Base-by-base conservation (phyloP, 164 flowering plant species). In the Macadamia tetraphylla region DNA sequence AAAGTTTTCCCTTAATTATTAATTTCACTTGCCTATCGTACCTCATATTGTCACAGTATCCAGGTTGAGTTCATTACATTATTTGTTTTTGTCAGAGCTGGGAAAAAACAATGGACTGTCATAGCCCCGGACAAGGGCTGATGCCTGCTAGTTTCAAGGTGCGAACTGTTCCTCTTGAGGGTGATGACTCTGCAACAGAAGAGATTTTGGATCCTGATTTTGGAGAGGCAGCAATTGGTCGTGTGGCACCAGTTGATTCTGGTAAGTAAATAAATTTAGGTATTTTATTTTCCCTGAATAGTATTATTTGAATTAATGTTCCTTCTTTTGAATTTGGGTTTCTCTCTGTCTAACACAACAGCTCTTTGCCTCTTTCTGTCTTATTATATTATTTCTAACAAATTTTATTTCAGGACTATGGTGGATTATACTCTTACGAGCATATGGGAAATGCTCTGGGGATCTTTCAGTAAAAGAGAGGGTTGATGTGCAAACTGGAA, bases 61-160 rank as follows among this genome's bases (percentile, higher is more conserved):
- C 3, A 35, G 40, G 40, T 35, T 35, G 40, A 35, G 40, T 35
- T 35, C 40, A 35, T 35, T 43, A 3, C 14, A 17, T 9, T 1
- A 10, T 30, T 30, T 43, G 5, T 64, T 43, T 15, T 71, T 5
- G 58, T 44, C 77, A 88, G 92, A 87, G 96, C 76, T 90, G 93
- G 96, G 93, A 90, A 82, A 90, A 90, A 76, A 88, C 90, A 40
- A 85, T 90, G 84, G 96, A 90, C 75, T 85, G 91, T 67, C 80
- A 87, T 76, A 90, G 91, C 80, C 96, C 92, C 40, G 96, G 96
- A 63, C 93, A 90, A 73, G 96, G 96, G 29, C 68, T 90, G 61
- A 90, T 90, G 96, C 96, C 96, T 69, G 93, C 93, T 15, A 90
- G 93, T 74, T 90, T 90, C 70, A 90, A 90, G 75, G 90, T 88